These are phyloP conservation scores for Paecilomyces niveus DNA, from an alignment of 2,329 filamentous ascomycete genomes.

Conservation along the genomic window DNA sequence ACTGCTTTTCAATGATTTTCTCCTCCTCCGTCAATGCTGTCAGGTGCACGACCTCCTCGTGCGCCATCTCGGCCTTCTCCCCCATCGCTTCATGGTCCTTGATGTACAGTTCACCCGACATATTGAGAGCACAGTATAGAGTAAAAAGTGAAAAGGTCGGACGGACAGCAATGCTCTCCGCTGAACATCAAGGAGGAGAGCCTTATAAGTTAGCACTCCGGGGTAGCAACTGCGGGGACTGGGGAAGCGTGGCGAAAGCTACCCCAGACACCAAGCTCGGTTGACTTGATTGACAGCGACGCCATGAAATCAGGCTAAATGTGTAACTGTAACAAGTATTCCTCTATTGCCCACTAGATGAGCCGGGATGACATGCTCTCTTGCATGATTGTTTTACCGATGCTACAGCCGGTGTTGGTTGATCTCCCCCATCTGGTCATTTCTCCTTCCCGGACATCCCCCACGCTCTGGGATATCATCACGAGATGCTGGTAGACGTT, in stretches of 20 bases:
- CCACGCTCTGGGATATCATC: background rate
- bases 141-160: background rate
- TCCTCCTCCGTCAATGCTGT: constrained; percentile 21
- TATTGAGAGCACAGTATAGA: background rate
- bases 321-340: background rate
- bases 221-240: background rate
- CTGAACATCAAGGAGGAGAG: background rate
- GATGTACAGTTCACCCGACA: constrained; percentile 3
- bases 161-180: background rate
- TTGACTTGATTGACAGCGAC: background rate
- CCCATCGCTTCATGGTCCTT: constrained; percentile 10
- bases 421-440: background rate
- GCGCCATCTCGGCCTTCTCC: constrained; percentile 13
- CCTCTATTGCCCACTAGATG: background rate
- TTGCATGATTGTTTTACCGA: background rate
- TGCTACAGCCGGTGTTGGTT: background rate
- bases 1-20: constrained; percentile 28
- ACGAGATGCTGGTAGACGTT: background rate
- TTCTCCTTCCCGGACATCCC: background rate
- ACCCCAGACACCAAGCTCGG: background rate
- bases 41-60: constrained; percentile 9
- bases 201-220: background rate
- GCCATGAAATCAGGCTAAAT: background rate
- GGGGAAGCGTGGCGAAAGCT: background rate
- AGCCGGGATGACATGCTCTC: background rate